Evolutionary conservation across 192 early-diverging fungal species (phyloP).

Genomic region (Coemansia sp.): DNA sequence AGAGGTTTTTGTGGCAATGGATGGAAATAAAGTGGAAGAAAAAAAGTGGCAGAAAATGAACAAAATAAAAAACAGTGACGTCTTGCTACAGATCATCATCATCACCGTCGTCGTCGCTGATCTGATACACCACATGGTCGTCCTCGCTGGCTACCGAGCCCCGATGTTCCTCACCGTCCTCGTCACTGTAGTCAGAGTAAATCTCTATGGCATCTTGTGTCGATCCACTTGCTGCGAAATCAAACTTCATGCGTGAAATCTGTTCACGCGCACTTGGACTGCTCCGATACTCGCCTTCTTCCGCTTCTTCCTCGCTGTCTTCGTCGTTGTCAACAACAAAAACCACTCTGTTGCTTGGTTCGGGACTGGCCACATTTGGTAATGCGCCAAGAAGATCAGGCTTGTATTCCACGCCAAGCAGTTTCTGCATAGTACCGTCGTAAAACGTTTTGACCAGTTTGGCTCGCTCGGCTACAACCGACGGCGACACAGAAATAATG

Average conservation of each 20-base stretch:
- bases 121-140: background rate
- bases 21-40: background rate
- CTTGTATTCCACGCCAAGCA: slow-evolving; percentile 39
- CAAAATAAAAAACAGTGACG: background rate
- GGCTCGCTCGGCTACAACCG: slow-evolving; percentile 17
- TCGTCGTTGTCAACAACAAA: background rate
- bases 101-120: background rate
- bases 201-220: background rate
- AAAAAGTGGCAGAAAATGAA: background rate
- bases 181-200: background rate
- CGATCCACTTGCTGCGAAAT: slow-evolving; percentile 10
- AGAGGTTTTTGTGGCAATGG: too few species aligned
- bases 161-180: background rate
- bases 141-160: background rate
- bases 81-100: background rate
- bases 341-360: background rate
- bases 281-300: background rate
- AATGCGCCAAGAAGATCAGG: slow-evolving; percentile 28
- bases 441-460: slow-evolving; percentile 28
- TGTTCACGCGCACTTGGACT: slow-evolving; percentile 18
- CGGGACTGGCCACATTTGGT: background rate
- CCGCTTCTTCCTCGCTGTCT: background rate
- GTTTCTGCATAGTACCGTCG: slow-evolving; percentile 35
- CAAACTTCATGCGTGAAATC: slow-evolving; percentile 30
- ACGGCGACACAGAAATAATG: slow-evolving; percentile 24